Evolutionary conservation across 73 alveolate genomes (phyloP).

Genomic region (Tetrahymena elliotti): DNA sequence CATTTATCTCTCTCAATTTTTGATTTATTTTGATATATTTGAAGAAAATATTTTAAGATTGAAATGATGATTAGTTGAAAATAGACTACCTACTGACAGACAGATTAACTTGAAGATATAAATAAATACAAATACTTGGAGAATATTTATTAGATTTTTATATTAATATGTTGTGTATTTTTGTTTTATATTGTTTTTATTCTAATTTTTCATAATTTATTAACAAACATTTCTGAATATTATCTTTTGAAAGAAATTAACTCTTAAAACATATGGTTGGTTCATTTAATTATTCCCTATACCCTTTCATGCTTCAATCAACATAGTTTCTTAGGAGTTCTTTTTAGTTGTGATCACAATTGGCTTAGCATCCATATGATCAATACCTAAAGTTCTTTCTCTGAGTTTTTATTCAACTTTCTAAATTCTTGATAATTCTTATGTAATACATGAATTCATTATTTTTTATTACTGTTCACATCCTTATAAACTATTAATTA

Average conservation of each 20-base stretch:
- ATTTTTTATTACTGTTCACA: constrained; percentile 27
- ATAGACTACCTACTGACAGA: not conserved
- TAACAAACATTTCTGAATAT: not conserved
- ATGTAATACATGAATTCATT: constrained; percentile 18
- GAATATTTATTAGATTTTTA: not conserved
- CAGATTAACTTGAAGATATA: too few relatives aligned
- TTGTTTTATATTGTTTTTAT: too few relatives aligned
- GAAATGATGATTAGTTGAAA: not conserved
- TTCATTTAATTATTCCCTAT: not conserved
- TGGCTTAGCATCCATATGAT: not conserved
- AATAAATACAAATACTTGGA: not conserved
- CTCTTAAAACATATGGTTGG: too few relatives aligned
- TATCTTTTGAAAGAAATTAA: not conserved
- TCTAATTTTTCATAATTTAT: not conserved
- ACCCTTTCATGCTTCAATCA: not conserved
- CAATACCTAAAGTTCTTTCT: constrained; percentile 28
- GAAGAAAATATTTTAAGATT: not conserved
- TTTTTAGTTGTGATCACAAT: not conserved
- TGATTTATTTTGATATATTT: not conserved
- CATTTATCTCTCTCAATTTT: too few relatives aligned
- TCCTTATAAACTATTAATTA: constrained; percentile 30
- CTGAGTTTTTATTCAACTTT: constrained; percentile 34
- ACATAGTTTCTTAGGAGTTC: not conserved
- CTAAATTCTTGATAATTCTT: constrained; percentile 22
- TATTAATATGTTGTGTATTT: not conserved